These are phyloP conservation scores for Pachyrhizus erosus DNA, from an alignment of 306 rosid species.

Conservation along the genomic window DNA sequence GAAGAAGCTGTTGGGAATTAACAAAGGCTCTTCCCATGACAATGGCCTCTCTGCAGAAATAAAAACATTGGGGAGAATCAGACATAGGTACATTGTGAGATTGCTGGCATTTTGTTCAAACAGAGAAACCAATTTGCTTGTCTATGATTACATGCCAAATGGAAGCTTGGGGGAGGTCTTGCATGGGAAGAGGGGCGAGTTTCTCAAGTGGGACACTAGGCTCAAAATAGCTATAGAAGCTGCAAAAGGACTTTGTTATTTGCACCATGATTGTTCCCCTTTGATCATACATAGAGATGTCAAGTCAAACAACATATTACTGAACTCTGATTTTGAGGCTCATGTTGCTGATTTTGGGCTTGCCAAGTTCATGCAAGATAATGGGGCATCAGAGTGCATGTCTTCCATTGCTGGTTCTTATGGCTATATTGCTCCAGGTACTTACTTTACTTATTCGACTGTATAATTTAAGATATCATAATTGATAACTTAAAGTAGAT, in stretches of 20 bases:
- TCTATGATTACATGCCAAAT: conserved; percentile 84
- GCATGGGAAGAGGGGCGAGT: conserved; percentile 81
- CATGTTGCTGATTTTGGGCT: conserved; percentile 94
- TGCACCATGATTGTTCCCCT: conserved; percentile 93
- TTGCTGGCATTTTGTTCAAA: conserved; percentile 78
- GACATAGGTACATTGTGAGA: conserved; percentile 85
- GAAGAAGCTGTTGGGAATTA: conserved; percentile 71
- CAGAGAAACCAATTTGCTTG: conserved; percentile 77
- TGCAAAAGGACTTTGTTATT: conserved; percentile 83
- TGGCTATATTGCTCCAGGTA: conserved; percentile 97
- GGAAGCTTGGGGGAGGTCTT: conserved; percentile 84
- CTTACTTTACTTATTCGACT: not conserved
- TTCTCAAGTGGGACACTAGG: conserved; percentile 76
- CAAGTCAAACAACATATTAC: conserved; percentile 81
- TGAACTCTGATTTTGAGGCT: conserved; percentile 81
- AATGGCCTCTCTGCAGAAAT: conserved; percentile 83
- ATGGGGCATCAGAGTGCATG: conserved; percentile 89
- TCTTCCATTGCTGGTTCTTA: conserved; percentile 95
- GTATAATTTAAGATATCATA: conserved; percentile 2
- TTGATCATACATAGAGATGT: conserved; percentile 82
- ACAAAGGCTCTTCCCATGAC: conserved; percentile 81
- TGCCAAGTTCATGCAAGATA: conserved; percentile 84
- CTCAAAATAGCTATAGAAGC: conserved; percentile 79
- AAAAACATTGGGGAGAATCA: conserved; percentile 73
- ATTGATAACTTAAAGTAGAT: not conserved